Percentiles rank a stretch among this genome's conserved stretches.
phyloP scores from a whole-genome alignment of 805 yeast species.

The Starmerella scarabaei region DNA sequence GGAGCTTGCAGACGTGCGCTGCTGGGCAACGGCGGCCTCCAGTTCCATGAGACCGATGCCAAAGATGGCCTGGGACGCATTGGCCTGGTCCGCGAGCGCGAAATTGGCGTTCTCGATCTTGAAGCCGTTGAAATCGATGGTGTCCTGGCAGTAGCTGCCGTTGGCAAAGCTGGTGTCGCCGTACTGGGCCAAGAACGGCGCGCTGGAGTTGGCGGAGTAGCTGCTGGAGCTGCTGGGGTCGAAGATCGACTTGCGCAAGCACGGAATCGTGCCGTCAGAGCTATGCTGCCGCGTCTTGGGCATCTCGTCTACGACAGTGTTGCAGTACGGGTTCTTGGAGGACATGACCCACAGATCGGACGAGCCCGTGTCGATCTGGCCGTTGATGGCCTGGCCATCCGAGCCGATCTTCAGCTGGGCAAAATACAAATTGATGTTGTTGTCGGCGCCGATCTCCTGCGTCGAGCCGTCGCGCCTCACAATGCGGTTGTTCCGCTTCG shows the following conservation, averaged over 20 bases:
- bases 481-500: background rate
- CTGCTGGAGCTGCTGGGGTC: constrained; percentile 21
- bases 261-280: constrained; percentile 13
- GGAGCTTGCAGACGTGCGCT: constrained; percentile 15
- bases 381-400: constrained; percentile 37
- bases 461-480: background rate
- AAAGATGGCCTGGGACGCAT: constrained; percentile 45
- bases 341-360: constrained; percentile 47
- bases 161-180: constrained; percentile 38
- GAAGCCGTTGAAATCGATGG: constrained; percentile 40
- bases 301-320: background rate
- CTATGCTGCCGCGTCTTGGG: background rate
- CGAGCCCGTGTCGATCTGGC: constrained; percentile 57
- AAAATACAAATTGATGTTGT: constrained; percentile 22
- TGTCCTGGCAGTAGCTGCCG: constrained; percentile 52
- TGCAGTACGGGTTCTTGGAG: constrained; percentile 13
- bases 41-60: constrained; percentile 28
- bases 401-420: constrained; percentile 40
- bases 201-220: constrained; percentile 9
- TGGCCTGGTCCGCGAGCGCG: constrained; percentile 60
- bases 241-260: constrained; percentile 21
- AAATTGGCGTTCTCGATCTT: constrained; percentile 44
- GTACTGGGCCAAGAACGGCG: constrained; percentile 22
- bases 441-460: background rate
- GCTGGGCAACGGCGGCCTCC: constrained; percentile 28